phyloP scores from a whole-genome alignment of 108 stramenopile genomes.

The Nannochloropsis salina region DNA sequence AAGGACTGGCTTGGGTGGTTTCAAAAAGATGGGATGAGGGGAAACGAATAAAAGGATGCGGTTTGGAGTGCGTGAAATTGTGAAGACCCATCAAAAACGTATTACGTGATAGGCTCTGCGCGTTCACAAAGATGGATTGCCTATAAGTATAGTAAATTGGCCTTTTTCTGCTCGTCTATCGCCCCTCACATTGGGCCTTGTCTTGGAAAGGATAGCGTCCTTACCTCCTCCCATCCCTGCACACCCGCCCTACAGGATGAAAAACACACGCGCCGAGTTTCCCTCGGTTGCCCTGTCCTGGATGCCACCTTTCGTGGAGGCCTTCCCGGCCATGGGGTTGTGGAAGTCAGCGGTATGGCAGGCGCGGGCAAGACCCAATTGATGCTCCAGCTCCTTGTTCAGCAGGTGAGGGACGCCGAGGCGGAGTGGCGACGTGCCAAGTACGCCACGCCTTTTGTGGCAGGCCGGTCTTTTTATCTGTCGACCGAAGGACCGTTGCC shows the following conservation, averaged over 20 bases:
- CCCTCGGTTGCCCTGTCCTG: neutral
- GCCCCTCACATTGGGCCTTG: too few species aligned
- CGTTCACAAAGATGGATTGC: too few species aligned
- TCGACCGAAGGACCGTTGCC: constrained; percentile 7
- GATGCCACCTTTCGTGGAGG: neutral
- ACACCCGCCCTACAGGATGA: neutral
- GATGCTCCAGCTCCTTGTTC: neutral
- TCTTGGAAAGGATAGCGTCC: neutral
- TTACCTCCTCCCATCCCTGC: neutral
- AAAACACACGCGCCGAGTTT: neutral
- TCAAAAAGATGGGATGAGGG: too few species aligned
- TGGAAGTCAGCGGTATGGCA: neutral
- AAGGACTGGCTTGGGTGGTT: too few species aligned
- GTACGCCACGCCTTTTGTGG: neutral
- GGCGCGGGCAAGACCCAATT: neutral
- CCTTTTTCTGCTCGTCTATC: too few species aligned
- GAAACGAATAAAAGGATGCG: too few species aligned
- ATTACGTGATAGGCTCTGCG: too few species aligned
- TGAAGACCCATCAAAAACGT: too few species aligned
- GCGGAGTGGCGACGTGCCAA: neutral
- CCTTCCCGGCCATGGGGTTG: neutral
- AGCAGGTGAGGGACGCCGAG: constrained; percentile 2
- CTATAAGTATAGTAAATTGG: too few species aligned
- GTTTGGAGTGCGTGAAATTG: too few species aligned
- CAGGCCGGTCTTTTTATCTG: constrained; percentile 1